Base-by-base conservation (phyloP, 331 rosid species). In the Acacia concinna region DNA sequence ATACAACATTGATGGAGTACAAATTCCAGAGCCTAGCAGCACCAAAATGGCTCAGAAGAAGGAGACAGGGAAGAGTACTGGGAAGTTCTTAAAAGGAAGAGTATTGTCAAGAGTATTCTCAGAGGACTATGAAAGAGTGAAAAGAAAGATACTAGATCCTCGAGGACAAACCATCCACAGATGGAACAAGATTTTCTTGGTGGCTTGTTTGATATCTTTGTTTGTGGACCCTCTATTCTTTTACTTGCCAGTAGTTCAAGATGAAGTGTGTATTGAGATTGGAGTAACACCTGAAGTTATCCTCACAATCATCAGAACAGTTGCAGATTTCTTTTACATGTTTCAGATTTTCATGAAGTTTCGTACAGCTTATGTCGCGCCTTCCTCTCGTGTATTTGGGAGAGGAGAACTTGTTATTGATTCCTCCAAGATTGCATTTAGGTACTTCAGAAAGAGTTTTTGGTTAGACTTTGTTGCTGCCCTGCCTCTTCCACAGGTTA, bases 341-440 rank as follows among this genome's bases (percentile, higher is more conserved):
- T 78, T 87, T 87, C 97, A 94, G 34, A 94, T 94, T 77, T 76
- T 86, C 67, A 79, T 87, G 72, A 87, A 84, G 69, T 90, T 92
- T 66, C 89, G 88, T 27, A 94, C 92, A 54, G 93, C 98, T 60
- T 94, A 87, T 81, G 87, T 92, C 20, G 97, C 98, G 32, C 97
- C 97, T 52, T 92, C 97, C 67, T 94, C 98, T 56, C 86, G 93
- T 54, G 97, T 94, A 51, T 90, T 94, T 71, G 97, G 97, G 78
- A 86, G 97, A 87, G 98, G 98, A 85, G 98, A 94, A 81, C 97
- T 94, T 85, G 94, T 92, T 59, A 87, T 94, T 40, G 91, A 89
- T 67, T 25, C 94, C 75, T 75, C 87, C 40, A 94, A 92, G 90
- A 92, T 92, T 25, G 90, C 91, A 27, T 6, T 30, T 51, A 89